Base-by-base conservation (phyloP, 345 rosid genomes). In the Ricinus communis region DNA sequence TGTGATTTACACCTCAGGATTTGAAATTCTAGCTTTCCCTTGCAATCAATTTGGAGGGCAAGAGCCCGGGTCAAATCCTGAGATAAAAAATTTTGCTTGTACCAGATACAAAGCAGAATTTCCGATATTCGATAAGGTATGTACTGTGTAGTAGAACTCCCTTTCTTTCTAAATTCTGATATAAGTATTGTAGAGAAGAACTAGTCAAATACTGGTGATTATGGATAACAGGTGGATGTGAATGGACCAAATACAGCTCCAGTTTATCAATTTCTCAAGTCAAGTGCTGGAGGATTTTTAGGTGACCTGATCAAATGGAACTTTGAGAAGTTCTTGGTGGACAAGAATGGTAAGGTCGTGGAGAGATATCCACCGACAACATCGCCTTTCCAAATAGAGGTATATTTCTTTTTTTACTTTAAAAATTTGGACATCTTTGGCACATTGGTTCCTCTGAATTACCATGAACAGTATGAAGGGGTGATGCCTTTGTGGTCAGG, bases 341-440 rank as follows among this genome's bases (percentile, higher is more conserved):
- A 73, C 62, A 73, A 77, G 68, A 73, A 73, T 54, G 74, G 81
- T 13, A 77, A 69, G 58, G 77, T 73, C 49, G 77, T 77, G 21
- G 77, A 77, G 57, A 41, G 74, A 50, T 73, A 73, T 69, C 77
- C 71, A 31, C 77, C 74, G 22, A 69, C 81, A 21, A 73, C 81
- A 41, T 73, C 81, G 2, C 81, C 81, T 55, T 73, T 77, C 69
- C 81, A 77, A 57, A 73, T 77, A 33, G 77, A 77, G 81, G 71
- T 77, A 64, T 11, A 21, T 46, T 38, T 61, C 25, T 31, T 33
- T 30, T 36, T 31, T 47, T 47, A 6, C 5, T 61, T 62, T 30
- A 6, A 33, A 51, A 6, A 8, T 1, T 12, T 36, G 15, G 25
- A 15, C 41, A 2, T 9, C 24, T 33, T 43, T 41, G 8, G 45